Base-by-base conservation (phyloP, 495 filamentous ascomycete genomes). In the Penicillium maclennaniae region DNA sequence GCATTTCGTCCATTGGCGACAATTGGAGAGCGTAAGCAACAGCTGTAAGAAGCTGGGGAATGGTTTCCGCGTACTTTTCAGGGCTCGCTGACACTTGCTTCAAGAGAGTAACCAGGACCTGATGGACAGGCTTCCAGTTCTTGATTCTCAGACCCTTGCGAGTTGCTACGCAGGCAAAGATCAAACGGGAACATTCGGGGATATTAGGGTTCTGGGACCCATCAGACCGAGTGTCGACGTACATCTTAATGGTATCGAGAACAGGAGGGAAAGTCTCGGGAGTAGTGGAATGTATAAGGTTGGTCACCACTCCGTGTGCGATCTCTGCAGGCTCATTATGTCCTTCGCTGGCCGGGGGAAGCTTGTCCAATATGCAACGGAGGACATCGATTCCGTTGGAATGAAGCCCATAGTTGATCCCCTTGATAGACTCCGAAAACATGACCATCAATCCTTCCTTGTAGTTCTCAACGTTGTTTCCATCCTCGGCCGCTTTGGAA, bases 381-480 rank as follows among this genome's bases (percentile, higher is more conserved):
- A 95, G 74, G 28, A 92, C 83, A n/a, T 85, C 79, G 1, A 79
- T 65, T 23, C 84, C 92, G 44, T 83, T 86, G 7, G 93, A 95
- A 73, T 97, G 88, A 38, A 97, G 62, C 4, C 82, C 85, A 39
- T 83, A 64, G 41, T 92, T 88, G 37, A 91, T 79, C 25, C 91
- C 88, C 66, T 92, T 92, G 54, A 91, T 85, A 12, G 92, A 83
- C 69, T 96, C 93, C 0, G 87, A 82, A 58, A 96, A 89, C 73
- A 97, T 85, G 19, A 81, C 85, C 87, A 95, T 96, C 23, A 97
- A 67, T 36, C 95, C 95, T 63, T 91, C 83, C 54, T 85, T 85
- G 61, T 96, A 96, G 9, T 61, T 60, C 10, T 73, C 67, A 16
- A 73, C 58, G 47, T 68, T 69, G 40, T 85, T 76, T 21, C 79